Conservation (phyloP, 2,329 filamentous ascomycete species). For the Colletotrichum sp. region DNA sequence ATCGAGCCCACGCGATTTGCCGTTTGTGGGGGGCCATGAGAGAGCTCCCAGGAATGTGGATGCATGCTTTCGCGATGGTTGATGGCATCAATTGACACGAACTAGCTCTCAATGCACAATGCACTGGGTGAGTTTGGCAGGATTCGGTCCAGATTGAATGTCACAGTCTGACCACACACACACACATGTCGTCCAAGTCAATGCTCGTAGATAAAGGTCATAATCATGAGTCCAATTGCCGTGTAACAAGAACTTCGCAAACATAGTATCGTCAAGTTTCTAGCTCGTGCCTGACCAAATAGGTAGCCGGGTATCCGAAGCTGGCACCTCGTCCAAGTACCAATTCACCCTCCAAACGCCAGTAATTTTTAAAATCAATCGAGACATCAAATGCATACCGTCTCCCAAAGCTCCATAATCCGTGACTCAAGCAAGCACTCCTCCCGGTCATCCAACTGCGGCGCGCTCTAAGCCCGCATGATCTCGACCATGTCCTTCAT, state of each 20-base stretch:
- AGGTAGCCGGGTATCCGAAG: conserved; percentile 19
- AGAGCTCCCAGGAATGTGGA: not conserved
- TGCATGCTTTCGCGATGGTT: not conserved
- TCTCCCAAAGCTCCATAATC: not conserved
- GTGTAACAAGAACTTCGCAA: not conserved
- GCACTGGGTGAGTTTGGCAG: not conserved
- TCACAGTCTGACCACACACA: not conserved
- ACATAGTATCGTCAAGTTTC: not conserved
- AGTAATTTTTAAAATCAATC: not conserved
- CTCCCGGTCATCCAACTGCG: not conserved
- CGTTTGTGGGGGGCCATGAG: not conserved
- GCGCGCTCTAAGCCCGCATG: conserved; percentile 37
- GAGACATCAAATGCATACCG: not conserved
- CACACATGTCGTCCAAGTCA: not conserved
- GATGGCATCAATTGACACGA: not conserved
- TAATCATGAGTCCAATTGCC: not conserved
- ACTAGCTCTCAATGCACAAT: not conserved
- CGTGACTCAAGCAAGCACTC: not conserved
- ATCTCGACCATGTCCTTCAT: conserved; percentile 65
- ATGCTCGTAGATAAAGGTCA: not conserved
- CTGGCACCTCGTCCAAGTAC: not conserved
- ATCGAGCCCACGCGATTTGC: not conserved
- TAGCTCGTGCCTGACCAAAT: conserved; percentile 10
- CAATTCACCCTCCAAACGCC: not conserved
- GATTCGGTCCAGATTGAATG: not conserved